Conservation (phyloP, 2,329 filamentous ascomycete genomes). For the Salinomyces thailandicus region DNA sequence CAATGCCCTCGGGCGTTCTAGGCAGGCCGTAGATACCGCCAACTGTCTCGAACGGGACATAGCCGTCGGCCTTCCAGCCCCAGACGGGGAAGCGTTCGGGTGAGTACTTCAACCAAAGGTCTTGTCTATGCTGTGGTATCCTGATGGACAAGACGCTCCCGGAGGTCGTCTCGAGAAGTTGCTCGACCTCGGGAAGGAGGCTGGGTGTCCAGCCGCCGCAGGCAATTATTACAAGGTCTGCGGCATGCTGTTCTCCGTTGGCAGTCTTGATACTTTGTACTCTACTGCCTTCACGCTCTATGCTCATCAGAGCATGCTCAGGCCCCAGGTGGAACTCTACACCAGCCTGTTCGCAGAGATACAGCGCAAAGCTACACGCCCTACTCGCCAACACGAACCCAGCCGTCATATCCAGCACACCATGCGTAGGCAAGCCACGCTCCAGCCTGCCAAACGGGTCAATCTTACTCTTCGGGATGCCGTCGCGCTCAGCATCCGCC, state of each 20-base stretch:
- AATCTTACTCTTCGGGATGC: constrained; percentile 2
- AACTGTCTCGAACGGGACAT: constrained; percentile 7
- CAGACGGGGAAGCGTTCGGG: constrained; percentile 26
- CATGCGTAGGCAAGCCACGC: constrained; percentile 1
- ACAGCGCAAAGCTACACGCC: constrained; percentile 4
- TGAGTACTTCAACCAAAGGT: constrained; percentile 32
- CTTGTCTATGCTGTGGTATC: constrained; percentile 28
- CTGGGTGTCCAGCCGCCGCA: constrained; percentile 11
- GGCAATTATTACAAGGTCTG: constrained; percentile 11
- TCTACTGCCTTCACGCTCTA: constrained; percentile 2
- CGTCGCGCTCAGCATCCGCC: constrained; percentile 1
- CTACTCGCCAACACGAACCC: constrained; percentile 5
- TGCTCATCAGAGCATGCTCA: constrained; percentile 7
- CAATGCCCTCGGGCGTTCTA: constrained; percentile 12
- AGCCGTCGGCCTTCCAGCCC: constrained; percentile 11
- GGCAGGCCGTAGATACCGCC: constrained; percentile 16
- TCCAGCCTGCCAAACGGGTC: constrained; percentile 1
- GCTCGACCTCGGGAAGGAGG: constrained; percentile 22
- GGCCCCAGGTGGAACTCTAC: constrained; percentile 1
- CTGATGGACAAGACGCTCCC: constrained; percentile 23
- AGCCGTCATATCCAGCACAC: constrained; percentile 2
- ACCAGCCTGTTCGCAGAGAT: constrained; percentile 2
- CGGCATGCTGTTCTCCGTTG: constrained; percentile 8
- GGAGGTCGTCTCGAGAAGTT: constrained; percentile 13
- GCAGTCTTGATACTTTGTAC: constrained; percentile 3